These are phyloP conservation scores for Starmerella roubikii DNA, from an alignment of 805 yeast genomes.

Conservation along the genomic window DNA sequence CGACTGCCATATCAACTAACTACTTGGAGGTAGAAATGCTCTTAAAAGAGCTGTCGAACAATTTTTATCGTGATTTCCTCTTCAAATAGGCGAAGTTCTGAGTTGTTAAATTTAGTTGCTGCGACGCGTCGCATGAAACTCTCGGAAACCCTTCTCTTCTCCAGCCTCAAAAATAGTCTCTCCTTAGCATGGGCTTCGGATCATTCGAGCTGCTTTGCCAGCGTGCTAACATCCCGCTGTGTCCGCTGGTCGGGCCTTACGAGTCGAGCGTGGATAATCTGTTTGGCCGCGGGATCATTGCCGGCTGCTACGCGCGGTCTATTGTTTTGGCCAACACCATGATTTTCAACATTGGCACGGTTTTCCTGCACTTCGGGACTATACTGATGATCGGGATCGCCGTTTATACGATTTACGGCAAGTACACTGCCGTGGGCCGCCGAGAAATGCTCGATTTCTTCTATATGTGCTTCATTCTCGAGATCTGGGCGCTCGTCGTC, in stretches of 20 bases:
- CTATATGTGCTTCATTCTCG: conserved; percentile 43
- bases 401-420: conserved; percentile 60
- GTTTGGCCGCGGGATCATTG: conserved; percentile 44
- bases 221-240: conserved; percentile 61
- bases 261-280: conserved; percentile 9
- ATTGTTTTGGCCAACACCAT: conserved; percentile 82
- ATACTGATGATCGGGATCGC: conserved; percentile 53
- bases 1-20: too few relatives aligned
- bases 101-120: too few relatives aligned
- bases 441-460: conserved; percentile 68
- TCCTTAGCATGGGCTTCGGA: conserved; percentile 63
- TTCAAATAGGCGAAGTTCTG: too few relatives aligned
- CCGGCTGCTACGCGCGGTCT: conserved; percentile 73
- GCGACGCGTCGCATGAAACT: too few relatives aligned
- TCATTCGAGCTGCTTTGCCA: conserved; percentile 49
- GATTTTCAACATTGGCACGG: conserved; percentile 78
- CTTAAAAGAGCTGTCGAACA: too few relatives aligned
- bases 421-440: conserved; percentile 92
- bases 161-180: too few relatives aligned
- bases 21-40: too few relatives aligned
- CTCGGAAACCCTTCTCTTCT: too few relatives aligned
- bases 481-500: conserved; percentile 56
- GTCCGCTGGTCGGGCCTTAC: conserved; percentile 55
- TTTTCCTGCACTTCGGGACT: conserved; percentile 70
- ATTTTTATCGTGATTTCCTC: too few relatives aligned